A percentile compares a stretch with the other conserved stretches of the same genome.
These are phyloP conservation scores for Dianthus caryophyllus DNA, from an alignment of 148 eudicot genomes.

Conservation along the genomic window DNA sequence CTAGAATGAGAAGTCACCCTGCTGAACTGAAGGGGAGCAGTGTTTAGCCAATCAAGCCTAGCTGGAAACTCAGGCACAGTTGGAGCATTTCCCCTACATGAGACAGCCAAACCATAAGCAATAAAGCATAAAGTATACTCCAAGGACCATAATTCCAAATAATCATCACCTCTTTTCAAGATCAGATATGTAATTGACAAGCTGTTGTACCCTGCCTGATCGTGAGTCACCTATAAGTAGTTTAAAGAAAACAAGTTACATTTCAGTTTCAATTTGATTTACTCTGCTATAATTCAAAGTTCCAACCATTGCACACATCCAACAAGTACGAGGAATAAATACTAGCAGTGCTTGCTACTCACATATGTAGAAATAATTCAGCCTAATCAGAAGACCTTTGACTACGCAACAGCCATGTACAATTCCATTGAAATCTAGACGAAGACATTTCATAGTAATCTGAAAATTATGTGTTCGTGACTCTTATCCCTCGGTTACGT, in stretches of 20 bases:
- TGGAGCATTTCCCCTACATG: conserved; percentile 60
- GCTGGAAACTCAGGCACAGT: conserved; percentile 89
- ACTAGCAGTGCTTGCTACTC: neutral
- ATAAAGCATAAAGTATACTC: neutral
- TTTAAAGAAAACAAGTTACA: conserved; percentile 7
- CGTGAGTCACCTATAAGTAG: conserved; percentile 46
- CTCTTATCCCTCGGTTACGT: neutral
- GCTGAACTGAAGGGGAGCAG: conserved; percentile 80
- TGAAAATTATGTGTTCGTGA: neutral
- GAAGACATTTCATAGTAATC: neutral
- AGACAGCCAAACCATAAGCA: conserved; percentile 10
- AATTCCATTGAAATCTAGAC: neutral
- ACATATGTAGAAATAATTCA: neutral
- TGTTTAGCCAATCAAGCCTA: conserved; percentile 88
- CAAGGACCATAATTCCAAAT: conserved; percentile 9
- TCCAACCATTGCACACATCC: neutral
- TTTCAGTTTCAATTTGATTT: neutral
- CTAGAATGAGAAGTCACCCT: conserved; percentile 47
- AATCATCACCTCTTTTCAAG: conserved; percentile 51
- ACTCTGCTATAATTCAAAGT: neutral
- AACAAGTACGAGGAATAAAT: conserved; percentile 7
- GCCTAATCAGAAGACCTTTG: conserved; percentile 1
- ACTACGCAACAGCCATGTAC: neutral
- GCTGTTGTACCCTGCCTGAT: conserved; percentile 62
- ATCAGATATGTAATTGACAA: conserved; percentile 77